Base-by-base conservation (phyloP, 2,329 filamentous ascomycete species). In the Pleoardoris graminearum region DNA sequence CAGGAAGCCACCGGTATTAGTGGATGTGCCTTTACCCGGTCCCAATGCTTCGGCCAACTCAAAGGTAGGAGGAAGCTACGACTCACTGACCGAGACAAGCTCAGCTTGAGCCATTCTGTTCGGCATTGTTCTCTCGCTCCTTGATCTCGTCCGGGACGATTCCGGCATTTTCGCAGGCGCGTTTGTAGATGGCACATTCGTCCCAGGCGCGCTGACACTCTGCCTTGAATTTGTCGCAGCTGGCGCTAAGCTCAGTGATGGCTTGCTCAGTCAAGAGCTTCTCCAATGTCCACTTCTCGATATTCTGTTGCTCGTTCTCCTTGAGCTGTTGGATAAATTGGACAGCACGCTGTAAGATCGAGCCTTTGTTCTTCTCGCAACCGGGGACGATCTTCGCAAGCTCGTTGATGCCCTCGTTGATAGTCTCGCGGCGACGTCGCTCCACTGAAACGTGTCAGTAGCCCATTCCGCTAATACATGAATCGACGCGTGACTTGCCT, bases 311-410 rank as follows among this genome's bases (percentile, higher is more conserved):
- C 72, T 96, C 93, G 63, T 96, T 95, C 72, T 97, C 91, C 72
- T 94, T 95, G 14, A 99, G 83, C 69, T 97, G 91, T 10, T 86
- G 89, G 70, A 99, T 97, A 77, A 96, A 97, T 59, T 91, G 87
- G 8, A 97, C 93, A 0, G 94, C 91, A 29, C 93, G 90, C 70
- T 95, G 90, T 32, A 99, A 80, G 59, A 99, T 97, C 2, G 91
- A 95, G 0, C 94, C 94, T 76, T 99, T 99, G 80, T 99, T 97
- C 81, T 97, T 99, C 76, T 99, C 94, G 67, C 93, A 97, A 12
- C 91, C 91, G 0, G 94, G 94, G 0, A 99, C 94, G 61, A 99
- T 96, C 78, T 97, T 97, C 62, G 93, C 90, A 25, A 99, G 84
- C 75, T 97, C 94, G 69, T 97, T 97, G 65, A 99, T 99, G 44